Evolutionary conservation across 164 flowering plant genomes (phyloP).

Genomic region (Stephania yunnanensis): DNA sequence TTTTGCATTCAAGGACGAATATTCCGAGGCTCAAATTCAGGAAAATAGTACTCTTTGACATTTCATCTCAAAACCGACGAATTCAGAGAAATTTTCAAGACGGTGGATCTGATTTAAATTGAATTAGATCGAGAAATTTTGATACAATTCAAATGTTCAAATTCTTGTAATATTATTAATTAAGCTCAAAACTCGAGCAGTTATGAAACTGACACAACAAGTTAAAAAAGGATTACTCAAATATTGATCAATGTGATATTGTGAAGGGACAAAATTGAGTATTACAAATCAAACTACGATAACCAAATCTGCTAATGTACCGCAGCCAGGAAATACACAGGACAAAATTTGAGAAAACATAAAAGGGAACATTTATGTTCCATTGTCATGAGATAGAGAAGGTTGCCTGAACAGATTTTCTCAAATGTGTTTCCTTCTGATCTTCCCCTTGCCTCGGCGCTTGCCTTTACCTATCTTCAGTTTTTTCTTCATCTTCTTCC

Average conservation of each 20-base stretch:
- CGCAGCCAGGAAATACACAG: not conserved
- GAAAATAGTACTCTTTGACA: too few species aligned
- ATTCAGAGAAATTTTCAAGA: not conserved
- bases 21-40: too few species aligned
- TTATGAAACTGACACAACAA: not conserved
- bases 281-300: not conserved
- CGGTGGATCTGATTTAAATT: not conserved
- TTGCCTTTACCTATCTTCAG: constrained; percentile 28
- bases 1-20: too few species aligned
- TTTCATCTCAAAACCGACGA: too few species aligned
- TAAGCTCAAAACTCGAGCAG: not conserved
- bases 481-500: constrained; percentile 38
- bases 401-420: constrained; percentile 6
- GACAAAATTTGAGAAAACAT: not conserved
- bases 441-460: constrained; percentile 29
- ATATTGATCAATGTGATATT: not conserved
- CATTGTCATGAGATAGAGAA: not conserved
- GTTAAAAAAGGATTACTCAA: not conserved
- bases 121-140: not conserved
- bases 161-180: not conserved
- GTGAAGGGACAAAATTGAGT: not conserved
- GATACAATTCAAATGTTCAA: not conserved
- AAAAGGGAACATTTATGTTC: not conserved
- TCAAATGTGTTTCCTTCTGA: constrained; percentile 19
- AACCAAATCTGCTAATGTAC: not conserved